Evolutionary conservation across 2,329 filamentous ascomycete genomes (phyloP), one percentile per base, ranked within the genome.

Genomic region (Pseudogymnoascus sp.): DNA sequence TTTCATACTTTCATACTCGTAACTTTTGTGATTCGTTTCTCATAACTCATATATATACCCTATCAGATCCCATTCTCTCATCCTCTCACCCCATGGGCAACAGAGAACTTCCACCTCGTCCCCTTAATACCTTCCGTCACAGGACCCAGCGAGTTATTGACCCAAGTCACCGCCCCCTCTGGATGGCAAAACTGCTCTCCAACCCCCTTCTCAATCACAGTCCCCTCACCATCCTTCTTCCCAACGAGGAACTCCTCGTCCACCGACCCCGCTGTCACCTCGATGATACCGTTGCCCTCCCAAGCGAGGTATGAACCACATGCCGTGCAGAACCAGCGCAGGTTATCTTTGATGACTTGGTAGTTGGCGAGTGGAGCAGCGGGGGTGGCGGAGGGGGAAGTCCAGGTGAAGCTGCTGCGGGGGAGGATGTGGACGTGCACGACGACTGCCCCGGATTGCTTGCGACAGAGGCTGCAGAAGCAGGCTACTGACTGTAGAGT

Each of bases 381-480:
- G 0, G 74, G 69, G 1, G 75, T 75, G 32, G 78, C 76, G 5
- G 47, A 32, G 5, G 28, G 47, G 8, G 64, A 65, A 14, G 61
- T 60, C 68, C 67, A 79, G 2, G 62, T 65, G 22, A 81, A 68
- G 43, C 72, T 69, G 3, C 60, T 63, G 63, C 68, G 60, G 4
- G 74, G 73, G 0, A 80, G 66, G 3, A 61, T 67, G 66, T 81
- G 75, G 54, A 74, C 69, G 60, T 73, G 69, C 63, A 76, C 73
- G 65, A 80, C 70, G 60, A 83, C 73, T 3, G 75, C 68, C 58
- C 79, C 80, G 6, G 78, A 78, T 62, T 77, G 74, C 61, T 79
- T 79, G 67, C 80, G 79, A 69, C 80, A 82, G 67, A 82, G 80
- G 5, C 77, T 78, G 71, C 81, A 83, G 65, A 83, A 79, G 67